A percentile compares a stretch with the other conserved stretches of the same genome.
Conservation (phyloP, 768 basidiomycete genomes). For the Suillus clintonianus region DNA sequence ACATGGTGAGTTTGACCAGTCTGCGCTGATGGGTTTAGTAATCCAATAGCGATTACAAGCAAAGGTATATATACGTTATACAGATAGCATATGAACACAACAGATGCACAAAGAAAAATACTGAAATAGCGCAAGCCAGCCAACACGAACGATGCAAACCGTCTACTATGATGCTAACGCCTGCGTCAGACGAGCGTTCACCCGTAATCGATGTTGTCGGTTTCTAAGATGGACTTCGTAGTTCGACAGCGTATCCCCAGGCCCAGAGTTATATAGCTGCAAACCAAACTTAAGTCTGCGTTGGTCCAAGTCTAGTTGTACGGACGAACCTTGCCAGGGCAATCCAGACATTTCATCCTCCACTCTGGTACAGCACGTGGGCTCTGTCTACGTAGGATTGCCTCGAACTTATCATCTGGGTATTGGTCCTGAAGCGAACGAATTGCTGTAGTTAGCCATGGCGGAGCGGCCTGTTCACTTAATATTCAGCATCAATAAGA, state of each 20-base stretch:
- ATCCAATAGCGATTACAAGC: slow-evolving; percentile 18
- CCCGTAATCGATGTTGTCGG: slow-evolving; percentile 73
- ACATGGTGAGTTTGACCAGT: no score
- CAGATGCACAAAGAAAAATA: slow-evolving; percentile 16
- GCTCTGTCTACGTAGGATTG: slow-evolving; percentile 62
- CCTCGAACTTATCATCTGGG: slow-evolving; percentile 81
- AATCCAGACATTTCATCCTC: slow-evolving; percentile 89
- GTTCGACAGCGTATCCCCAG: slow-evolving; percentile 81
- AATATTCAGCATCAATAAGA: slow-evolving; percentile 32
- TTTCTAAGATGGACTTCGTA: slow-evolving; percentile 94
- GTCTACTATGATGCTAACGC: slow-evolving; percentile 1
- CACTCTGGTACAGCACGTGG: slow-evolving; percentile 71
- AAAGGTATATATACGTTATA: slow-evolving; percentile 38
- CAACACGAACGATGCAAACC: not conserved
- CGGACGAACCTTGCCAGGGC: slow-evolving; percentile 81
- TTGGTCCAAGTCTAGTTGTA: not conserved
- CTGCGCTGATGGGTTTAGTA: not conserved
- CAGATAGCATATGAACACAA: slow-evolving; percentile 27
- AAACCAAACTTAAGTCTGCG: slow-evolving; percentile 9
- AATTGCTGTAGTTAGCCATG: slow-evolving; percentile 74
- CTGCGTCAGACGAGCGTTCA: slow-evolving; percentile 52
- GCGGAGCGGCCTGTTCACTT: slow-evolving; percentile 49
- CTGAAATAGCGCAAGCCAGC: not conserved
- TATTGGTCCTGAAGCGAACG: slow-evolving; percentile 69
- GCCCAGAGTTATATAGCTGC: slow-evolving; percentile 89